A percentile compares a stretch with the other conserved stretches of the same genome.
phyloP scores from a whole-genome alignment of 2,329 filamentous ascomycete genomes.

The Alternaria sp. region DNA sequence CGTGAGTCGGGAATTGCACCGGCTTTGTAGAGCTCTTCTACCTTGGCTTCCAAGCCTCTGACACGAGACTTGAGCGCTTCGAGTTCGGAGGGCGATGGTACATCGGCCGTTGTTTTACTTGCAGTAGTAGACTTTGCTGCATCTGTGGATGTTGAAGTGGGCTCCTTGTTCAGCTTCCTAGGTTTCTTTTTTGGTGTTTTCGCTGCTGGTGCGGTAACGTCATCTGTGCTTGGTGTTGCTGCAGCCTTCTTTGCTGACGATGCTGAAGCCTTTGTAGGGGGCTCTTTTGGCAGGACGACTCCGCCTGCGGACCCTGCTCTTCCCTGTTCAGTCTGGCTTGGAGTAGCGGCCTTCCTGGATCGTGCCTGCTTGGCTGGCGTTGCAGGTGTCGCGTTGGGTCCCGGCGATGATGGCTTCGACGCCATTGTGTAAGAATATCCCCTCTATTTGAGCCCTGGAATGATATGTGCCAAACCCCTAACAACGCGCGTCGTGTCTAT shows the following conservation, averaged over 20 bases:
- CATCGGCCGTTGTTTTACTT: neutral
- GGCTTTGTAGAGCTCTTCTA: slow-evolving; percentile 43
- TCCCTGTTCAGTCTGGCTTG: slow-evolving; percentile 11
- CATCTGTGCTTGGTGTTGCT: slow-evolving; percentile 13
- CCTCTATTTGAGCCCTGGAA: neutral
- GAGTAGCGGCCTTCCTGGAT: slow-evolving; percentile 27
- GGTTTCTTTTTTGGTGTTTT: slow-evolving; percentile 27
- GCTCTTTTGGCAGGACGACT: slow-evolving; percentile 25
- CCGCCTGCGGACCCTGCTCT: slow-evolving; percentile 40
- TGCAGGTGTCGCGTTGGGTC: slow-evolving; percentile 25
- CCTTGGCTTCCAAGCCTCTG: slow-evolving; percentile 44
- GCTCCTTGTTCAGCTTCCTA: slow-evolving; percentile 44
- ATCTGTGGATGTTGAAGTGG: slow-evolving; percentile 10
- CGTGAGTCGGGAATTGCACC: slow-evolving; percentile 10
- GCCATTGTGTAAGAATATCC: slow-evolving; percentile 22
- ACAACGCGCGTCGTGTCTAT: neutral
- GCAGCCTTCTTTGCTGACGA: slow-evolving; percentile 1
- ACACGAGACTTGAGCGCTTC: slow-evolving; percentile 46
- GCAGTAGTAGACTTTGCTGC: neutral
- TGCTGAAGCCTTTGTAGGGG: slow-evolving; percentile 12
- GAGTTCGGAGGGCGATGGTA: slow-evolving; percentile 32
- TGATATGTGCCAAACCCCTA: neutral
- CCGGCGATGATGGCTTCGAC: slow-evolving; percentile 34
- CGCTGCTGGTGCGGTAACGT: neutral
- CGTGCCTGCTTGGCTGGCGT: slow-evolving; percentile 25